Base-by-base conservation (phyloP, 768 basidiomycete species). In the Hericium alpestre region DNA sequence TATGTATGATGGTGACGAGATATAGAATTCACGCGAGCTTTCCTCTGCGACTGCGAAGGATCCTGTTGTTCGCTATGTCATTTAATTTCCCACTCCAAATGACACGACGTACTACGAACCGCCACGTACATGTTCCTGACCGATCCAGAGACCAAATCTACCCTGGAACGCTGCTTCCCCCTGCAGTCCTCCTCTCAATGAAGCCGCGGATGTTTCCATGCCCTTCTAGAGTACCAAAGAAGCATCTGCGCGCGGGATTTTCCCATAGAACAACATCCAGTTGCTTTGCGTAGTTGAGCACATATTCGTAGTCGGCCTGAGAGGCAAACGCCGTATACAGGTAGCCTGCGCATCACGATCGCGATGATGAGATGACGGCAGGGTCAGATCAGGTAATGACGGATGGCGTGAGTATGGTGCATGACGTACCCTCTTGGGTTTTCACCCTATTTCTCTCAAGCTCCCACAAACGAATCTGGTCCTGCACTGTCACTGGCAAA, bases 391-490 rank as follows among this genome's bases (percentile, higher is more conserved):
- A 51, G 8, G 32, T 32, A 32, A 32, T 32, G 6, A 32, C 32
- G 9, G 8, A 32, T 32, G 7, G 32, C 32, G 32, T 6, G 32
- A 32, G 9, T 10, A 32, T 32, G 43, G 43, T 20, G 43, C n/a
- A 46, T 18, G 23, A 25, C 49, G 6, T 66, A 91, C 93, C 91
- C 79, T 94, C 89, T 67, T 84, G 77, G 47, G 88, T 86, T 65
- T 88, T 86, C 7, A 97, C 75, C 55, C 95, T 81, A 67, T 96
- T 93, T 71, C 87, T 81, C 73, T 97, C 95, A 48, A 93, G 77
- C 71, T 98, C 94, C 93, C 95, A 98, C 16, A 98, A 76, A 58
- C 94, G 84, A 59, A 98, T 90, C 72, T 97, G 94, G 72, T 98
- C 94, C 66, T 96, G 93, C 0, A 97, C 93, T 0, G 94, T 97